Evolutionary conservation across 768 basidiomycete species (phyloP).

Genomic region (Auriculariales sp.): DNA sequence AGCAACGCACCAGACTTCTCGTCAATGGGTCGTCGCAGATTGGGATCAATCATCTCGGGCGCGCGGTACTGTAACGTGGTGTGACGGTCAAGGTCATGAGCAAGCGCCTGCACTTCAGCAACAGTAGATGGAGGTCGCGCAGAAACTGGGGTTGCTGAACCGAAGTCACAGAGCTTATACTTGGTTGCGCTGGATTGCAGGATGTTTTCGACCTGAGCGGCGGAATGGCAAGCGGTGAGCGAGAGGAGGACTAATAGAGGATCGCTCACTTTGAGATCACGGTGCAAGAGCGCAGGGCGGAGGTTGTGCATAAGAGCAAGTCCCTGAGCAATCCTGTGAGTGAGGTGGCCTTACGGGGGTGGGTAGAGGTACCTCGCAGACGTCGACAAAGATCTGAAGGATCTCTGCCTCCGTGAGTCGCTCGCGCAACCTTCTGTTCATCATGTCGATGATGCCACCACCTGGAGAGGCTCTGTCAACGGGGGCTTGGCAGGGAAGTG

Average conservation of each 20-base stretch:
- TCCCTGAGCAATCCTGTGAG: conserved; percentile 21
- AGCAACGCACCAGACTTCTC: conserved; percentile 49
- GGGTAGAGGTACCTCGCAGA: conserved; percentile 45
- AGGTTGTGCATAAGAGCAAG: conserved; percentile 94
- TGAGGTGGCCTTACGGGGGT: not conserved
- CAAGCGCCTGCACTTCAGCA: conserved; percentile 75
- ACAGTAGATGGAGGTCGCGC: conserved; percentile 56
- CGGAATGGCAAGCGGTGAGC: not conserved
- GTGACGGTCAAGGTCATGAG: conserved; percentile 83
- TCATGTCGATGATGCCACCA: conserved; percentile 98
- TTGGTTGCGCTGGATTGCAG: conserved; percentile 70
- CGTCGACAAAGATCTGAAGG: conserved; percentile 93
- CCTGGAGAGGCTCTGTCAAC: conserved; percentile 29
- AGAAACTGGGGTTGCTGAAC: conserved; percentile 70
- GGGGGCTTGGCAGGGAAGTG: not conserved
- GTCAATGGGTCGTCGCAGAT: conserved; percentile 68
- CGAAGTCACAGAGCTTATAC: conserved; percentile 97
- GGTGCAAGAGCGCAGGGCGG: conserved; percentile 79
- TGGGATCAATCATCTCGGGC: conserved; percentile 96
- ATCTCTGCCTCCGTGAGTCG: conserved; percentile 92
- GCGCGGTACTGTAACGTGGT: conserved; percentile 96
- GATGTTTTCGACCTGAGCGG: conserved; percentile 77
- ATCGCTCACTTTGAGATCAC: conserved; percentile 63
- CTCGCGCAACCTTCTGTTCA: conserved; percentile 92
- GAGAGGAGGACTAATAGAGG: not conserved